Evolutionary conservation across 2,329 filamentous ascomycete genomes (phyloP).

Genomic region (Ascochyta viciae-villosae): DNA sequence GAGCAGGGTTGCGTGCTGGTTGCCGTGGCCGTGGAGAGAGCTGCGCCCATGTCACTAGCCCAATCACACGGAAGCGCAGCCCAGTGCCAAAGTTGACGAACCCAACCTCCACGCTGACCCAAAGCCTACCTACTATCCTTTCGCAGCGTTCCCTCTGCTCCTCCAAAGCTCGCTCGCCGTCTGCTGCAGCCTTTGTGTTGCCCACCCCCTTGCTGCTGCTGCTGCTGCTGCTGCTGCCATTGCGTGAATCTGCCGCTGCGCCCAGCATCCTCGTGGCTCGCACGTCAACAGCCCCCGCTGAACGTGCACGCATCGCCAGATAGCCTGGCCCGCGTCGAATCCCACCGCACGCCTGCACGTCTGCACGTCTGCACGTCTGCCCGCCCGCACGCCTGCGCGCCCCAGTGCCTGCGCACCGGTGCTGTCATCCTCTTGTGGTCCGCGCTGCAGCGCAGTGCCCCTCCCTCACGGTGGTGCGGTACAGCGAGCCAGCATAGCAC

Average conservation of each 20-base stretch:
- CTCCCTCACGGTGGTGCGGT: slow-evolving; percentile 14
- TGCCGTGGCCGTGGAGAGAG: slow-evolving; percentile 8
- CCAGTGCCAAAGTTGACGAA: slow-evolving; percentile 19
- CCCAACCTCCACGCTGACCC: slow-evolving; percentile 20
- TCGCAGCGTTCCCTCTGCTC: slow-evolving; percentile 2
- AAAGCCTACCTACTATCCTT: slow-evolving; percentile 10
- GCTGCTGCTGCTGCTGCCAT: slow-evolving; percentile 2
- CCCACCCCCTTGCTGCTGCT: slow-evolving; percentile 5
- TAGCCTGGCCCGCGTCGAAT: slow-evolving; percentile 21
- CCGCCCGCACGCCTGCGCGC: slow-evolving; percentile 19
- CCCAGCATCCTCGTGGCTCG: slow-evolving; percentile 20
- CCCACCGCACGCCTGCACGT: slow-evolving; percentile 18
- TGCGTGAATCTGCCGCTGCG: slow-evolving; percentile 20
- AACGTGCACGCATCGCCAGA: slow-evolving; percentile 22
- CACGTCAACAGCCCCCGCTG: slow-evolving; percentile 26
- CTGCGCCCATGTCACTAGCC: slow-evolving; percentile 15
- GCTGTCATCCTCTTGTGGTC: slow-evolving; percentile 11
- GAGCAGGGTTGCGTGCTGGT: slow-evolving; percentile 7
- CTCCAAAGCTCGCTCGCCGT: background rate
- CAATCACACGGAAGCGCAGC: slow-evolving; percentile 16
- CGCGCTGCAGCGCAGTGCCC: slow-evolving; percentile 21
- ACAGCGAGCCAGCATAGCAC: slow-evolving; percentile 6
- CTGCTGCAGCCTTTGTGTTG: slow-evolving; percentile 7
- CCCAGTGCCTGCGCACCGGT: slow-evolving; percentile 6
- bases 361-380: slow-evolving; percentile 16